Evolutionary conservation across 2,329 filamentous ascomycete species (phyloP).

Genomic region (Fonsecaea erecta): DNA sequence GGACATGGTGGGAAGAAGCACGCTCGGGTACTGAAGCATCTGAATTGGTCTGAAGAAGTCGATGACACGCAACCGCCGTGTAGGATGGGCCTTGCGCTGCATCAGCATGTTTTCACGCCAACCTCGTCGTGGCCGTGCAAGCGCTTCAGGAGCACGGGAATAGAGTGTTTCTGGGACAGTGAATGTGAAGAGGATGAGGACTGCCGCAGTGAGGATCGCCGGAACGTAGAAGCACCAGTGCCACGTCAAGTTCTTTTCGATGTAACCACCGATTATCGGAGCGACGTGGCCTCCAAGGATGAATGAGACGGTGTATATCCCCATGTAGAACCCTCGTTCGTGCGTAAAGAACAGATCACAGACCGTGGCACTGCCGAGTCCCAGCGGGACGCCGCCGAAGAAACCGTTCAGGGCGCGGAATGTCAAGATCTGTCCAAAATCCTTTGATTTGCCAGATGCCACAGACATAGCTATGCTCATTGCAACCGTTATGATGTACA

Average conservation of each 20-base stretch:
- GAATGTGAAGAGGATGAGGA: not conserved
- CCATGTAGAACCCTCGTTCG: constrained; percentile 9
- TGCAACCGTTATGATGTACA: constrained; percentile 6
- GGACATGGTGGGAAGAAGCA: constrained; percentile 12
- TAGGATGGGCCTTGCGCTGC: constrained; percentile 9
- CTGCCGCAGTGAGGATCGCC: constrained; percentile 1
- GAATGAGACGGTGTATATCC: constrained; percentile 12
- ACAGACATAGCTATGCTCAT: not conserved
- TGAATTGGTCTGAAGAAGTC: constrained; percentile 9
- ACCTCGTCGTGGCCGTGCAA: not conserved
- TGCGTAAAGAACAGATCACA: constrained; percentile 7
- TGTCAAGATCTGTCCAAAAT: constrained; percentile 2
- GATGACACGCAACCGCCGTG: not conserved
- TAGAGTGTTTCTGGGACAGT: constrained; percentile 12
- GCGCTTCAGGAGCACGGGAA: constrained; percentile 1
- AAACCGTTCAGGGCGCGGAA: constrained; percentile 8
- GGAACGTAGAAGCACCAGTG: constrained; percentile 13
- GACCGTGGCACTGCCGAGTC: constrained; percentile 7
- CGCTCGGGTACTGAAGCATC: constrained; percentile 8
- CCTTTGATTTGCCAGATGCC: not conserved
- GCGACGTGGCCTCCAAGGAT: constrained; percentile 10
- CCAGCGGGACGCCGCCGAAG: constrained; percentile 7
- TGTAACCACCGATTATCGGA: constrained; percentile 11
- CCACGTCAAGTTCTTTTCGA: constrained; percentile 5
- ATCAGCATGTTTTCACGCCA: not conserved